Conservation (phyloP, 345 rosid species). For the Murraya koenigii region DNA sequence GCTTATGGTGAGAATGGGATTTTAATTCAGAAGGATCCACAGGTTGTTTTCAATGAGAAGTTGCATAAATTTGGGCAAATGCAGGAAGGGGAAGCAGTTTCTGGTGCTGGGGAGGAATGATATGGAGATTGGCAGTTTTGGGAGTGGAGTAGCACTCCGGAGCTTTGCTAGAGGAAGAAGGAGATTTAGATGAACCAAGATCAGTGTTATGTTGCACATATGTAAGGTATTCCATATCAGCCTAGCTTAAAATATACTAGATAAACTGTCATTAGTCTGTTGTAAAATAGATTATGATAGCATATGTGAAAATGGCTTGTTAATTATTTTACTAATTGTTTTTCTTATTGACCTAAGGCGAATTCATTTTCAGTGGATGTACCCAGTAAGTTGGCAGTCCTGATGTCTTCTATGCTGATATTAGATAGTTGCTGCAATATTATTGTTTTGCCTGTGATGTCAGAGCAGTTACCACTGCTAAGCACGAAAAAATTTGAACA, state of each 20-base stretch:
- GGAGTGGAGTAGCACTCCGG: not conserved
- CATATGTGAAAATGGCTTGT: not conserved
- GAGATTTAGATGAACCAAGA: not conserved
- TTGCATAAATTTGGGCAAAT: constrained; percentile 47
- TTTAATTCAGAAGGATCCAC: constrained; percentile 70
- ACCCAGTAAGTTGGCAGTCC: not conserved
- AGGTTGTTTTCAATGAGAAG: constrained; percentile 66
- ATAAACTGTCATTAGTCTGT: not conserved
- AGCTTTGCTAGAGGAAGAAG: not conserved
- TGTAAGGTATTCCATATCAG: not conserved
- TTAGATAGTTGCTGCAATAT: not conserved
- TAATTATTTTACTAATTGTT: too few relatives aligned
- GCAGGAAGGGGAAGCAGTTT: constrained; percentile 37
- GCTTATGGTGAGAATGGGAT: constrained; percentile 54
- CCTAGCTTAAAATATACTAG: not conserved
- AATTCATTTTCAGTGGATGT: not conserved
- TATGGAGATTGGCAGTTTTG: not conserved
- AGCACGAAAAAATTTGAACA: not conserved
- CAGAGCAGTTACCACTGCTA: not conserved
- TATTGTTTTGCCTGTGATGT: not conserved
- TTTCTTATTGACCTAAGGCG: not conserved
- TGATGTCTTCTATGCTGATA: not conserved
- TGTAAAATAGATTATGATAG: not conserved
- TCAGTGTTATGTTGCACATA: not conserved
- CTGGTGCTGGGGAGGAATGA: constrained; percentile 4